phyloP scores from a whole-genome alignment of 805 yeast species.

The Candida alai region DNA sequence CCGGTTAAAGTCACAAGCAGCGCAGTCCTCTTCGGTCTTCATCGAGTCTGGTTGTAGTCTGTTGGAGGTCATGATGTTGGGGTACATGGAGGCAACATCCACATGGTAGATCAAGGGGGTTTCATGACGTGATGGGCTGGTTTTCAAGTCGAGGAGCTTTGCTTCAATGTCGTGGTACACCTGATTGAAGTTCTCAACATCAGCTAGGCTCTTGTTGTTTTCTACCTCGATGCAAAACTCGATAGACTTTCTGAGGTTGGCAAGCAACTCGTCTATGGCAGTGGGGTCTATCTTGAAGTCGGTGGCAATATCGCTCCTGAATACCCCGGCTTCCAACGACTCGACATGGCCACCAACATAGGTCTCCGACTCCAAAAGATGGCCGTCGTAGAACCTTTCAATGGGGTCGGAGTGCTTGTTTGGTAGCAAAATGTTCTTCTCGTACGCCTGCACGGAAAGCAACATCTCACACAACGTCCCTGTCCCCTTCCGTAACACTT shows the following conservation, averaged over 20 bases:
- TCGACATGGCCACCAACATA: constrained; percentile 99
- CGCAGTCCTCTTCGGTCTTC: constrained; percentile 93
- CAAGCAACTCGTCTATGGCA: constrained; percentile 75
- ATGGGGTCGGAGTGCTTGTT: constrained; percentile 91
- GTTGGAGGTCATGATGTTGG: constrained; percentile 96
- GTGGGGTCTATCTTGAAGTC: constrained; percentile 77
- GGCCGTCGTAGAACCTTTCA: constrained; percentile 95
- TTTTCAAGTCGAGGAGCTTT: constrained; percentile 54
- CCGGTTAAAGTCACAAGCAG: constrained; percentile 93
- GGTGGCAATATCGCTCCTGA: constrained; percentile 78
- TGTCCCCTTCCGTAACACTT: constrained; percentile 92
- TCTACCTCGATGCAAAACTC: constrained; percentile 83
- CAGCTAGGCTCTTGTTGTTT: constrained; percentile 64
- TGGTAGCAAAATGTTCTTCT: constrained; percentile 73
- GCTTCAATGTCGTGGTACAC: constrained; percentile 55
- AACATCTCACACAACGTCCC: constrained; percentile 99
- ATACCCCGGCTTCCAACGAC: constrained; percentile 96
- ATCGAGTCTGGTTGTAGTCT: constrained; percentile 97
- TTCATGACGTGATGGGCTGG: constrained; percentile 64
- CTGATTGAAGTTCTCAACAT: constrained; percentile 78
- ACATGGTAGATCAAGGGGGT: constrained; percentile 91
- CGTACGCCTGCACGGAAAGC: constrained; percentile 92
- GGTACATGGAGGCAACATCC: constrained; percentile 99
- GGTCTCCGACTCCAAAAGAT: constrained; percentile 88
- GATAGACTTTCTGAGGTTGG: constrained; percentile 70